Conservation (phyloP, 352 stramenopile species). For the Thalassiosira livingstoniorum region DNA sequence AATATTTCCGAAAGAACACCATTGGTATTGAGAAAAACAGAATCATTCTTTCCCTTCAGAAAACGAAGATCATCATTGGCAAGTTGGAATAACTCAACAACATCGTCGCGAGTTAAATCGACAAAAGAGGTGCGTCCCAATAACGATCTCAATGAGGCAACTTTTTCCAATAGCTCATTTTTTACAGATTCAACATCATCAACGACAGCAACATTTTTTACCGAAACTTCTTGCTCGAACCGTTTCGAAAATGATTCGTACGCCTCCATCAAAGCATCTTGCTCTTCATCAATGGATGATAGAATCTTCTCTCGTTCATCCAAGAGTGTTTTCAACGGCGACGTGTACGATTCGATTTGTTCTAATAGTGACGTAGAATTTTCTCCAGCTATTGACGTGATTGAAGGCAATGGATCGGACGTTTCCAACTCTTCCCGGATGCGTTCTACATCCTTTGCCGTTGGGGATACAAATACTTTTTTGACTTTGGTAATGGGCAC, state of each 20-base stretch:
- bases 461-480: constrained; percentile 40
- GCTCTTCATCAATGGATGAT: not conserved
- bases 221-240: constrained; percentile 39
- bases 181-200: not conserved
- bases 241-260: constrained; percentile 24
- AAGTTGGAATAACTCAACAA: constrained; percentile 11
- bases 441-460: constrained; percentile 37
- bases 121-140: constrained; percentile 31
- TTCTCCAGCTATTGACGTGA: not conserved
- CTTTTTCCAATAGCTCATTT: constrained; percentile 1
- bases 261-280: constrained; percentile 8
- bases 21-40: constrained; percentile 35
- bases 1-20: not conserved
- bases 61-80: constrained; percentile 26
- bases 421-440: constrained; percentile 37
- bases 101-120: constrained; percentile 25
- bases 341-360: constrained; percentile 14
- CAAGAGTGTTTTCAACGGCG: constrained; percentile 19
- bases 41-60: constrained; percentile 8
- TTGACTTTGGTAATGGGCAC: constrained; percentile 18
- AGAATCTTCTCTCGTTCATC: constrained; percentile 1
- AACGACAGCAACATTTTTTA: not conserved
- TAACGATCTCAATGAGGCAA: constrained; percentile 16
- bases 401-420: constrained; percentile 18
- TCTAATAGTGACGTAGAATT: not conserved